phyloP scores from a whole-genome alignment of 306 rosid species.

The Vicia faba region DNA sequence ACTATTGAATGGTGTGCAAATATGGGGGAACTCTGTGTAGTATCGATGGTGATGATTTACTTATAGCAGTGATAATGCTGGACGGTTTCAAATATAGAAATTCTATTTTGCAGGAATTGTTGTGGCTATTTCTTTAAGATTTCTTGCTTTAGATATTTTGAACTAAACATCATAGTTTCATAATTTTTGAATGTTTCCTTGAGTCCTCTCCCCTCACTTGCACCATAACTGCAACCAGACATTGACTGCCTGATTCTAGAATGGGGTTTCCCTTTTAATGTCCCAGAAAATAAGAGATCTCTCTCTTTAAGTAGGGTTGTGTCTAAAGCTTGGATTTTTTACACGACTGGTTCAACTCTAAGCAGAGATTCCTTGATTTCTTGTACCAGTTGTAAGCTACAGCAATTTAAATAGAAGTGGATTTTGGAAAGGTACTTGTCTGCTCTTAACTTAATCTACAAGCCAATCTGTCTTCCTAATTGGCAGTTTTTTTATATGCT shows the following conservation, averaged over 20 bases:
- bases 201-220: too few relatives aligned
- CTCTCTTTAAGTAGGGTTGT: slow-evolving; percentile 11
- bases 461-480: slow-evolving; percentile 13
- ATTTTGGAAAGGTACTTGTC: slow-evolving; percentile 19
- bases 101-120: not conserved
- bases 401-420: not conserved
- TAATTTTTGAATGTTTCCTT: too few relatives aligned
- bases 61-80: slow-evolving; percentile 5
- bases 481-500: not conserved
- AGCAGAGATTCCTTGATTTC: slow-evolving; percentile 9
- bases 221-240: too few relatives aligned
- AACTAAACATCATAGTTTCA: not conserved
- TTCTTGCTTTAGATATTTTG: not conserved
- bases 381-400: not conserved
- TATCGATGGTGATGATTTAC: not conserved
- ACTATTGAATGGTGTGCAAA: not conserved
- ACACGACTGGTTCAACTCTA: slow-evolving; percentile 10
- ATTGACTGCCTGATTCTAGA: too few relatives aligned
- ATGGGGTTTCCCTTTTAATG: not conserved
- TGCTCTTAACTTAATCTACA: not conserved
- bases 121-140: not conserved
- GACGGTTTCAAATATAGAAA: not conserved
- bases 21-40: not conserved
- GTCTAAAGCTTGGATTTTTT: slow-evolving; percentile 3
- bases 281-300: slow-evolving; percentile 1